These are phyloP conservation scores for Cytospora schulzeri DNA, from an alignment of 2,329 filamentous ascomycete species.

Conservation along the genomic window DNA sequence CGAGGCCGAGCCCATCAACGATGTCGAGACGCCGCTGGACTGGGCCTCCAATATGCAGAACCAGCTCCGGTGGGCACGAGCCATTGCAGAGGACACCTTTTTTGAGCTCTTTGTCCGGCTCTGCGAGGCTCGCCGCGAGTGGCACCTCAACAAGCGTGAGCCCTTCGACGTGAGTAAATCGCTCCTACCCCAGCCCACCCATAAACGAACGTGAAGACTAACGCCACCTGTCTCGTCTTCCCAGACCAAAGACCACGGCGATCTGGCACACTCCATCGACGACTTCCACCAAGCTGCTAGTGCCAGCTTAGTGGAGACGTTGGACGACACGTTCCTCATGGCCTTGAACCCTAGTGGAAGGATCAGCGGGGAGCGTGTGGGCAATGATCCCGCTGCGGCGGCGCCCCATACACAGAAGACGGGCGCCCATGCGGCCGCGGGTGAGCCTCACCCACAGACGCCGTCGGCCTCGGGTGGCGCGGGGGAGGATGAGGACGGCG, in stretches of 20 bases:
- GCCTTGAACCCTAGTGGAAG: background rate
- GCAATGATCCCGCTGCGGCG: background rate
- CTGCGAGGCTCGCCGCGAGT: background rate
- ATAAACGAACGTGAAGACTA: background rate
- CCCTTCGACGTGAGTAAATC: slow-evolving; percentile 14
- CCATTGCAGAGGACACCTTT: slow-evolving; percentile 1
- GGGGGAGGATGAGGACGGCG: slow-evolving; percentile 6
- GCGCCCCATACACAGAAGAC: slow-evolving; percentile 5
- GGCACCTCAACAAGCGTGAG: slow-evolving; percentile 1
- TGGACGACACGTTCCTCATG: background rate
- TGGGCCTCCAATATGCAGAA: background rate
- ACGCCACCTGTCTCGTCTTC: background rate
- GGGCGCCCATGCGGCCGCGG: slow-evolving; percentile 1
- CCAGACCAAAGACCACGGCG: slow-evolving; percentile 4
- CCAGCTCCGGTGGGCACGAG: background rate
- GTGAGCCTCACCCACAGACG: slow-evolving; percentile 7
- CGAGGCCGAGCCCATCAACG: background rate
- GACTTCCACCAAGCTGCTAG: slow-evolving; percentile 2
- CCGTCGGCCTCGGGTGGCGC: background rate
- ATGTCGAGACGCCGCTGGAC: background rate
- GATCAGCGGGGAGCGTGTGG: background rate
- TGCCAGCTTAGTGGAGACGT: background rate
- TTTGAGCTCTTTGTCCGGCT: slow-evolving; percentile 3
- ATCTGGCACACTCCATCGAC: slow-evolving; percentile 12
- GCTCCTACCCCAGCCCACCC: accelerated